phyloP scores from a whole-genome alignment of 306 rosid species.

The Citrullus mucosospermus region DNA sequence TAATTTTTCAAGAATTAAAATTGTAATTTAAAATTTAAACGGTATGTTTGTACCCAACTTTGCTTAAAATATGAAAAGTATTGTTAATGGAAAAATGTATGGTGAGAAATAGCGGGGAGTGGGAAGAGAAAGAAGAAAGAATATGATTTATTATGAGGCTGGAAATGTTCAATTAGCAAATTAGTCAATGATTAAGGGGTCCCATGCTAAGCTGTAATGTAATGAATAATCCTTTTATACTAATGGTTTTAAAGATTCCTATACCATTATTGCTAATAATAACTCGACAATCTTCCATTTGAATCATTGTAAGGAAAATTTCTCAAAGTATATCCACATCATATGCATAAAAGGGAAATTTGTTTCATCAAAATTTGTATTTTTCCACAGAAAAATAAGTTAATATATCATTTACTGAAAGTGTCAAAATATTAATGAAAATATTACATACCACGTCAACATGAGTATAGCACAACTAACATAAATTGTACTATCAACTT shows the following conservation, averaged over 20 bases:
- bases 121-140: neutral
- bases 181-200: neutral
- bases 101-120: neutral
- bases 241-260: neutral
- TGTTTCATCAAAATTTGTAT: neutral
- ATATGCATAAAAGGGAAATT: neutral
- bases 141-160: neutral
- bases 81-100: neutral
- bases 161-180: neutral
- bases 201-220: constrained; percentile 4
- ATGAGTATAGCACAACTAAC: neutral
- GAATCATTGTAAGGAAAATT: neutral
- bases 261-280: neutral
- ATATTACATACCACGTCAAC: neutral
- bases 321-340: neutral
- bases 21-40: too few species aligned
- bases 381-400: neutral
- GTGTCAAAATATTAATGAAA: too few species aligned
- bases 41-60: neutral
- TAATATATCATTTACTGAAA: too few species aligned
- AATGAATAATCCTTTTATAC: neutral
- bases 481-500: too few species aligned
- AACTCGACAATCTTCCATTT: neutral
- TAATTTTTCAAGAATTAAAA: too few species aligned
- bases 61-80: neutral